These are phyloP conservation scores for Hylodesmum podocarpum DNA, from an alignment of 306 rosid species.

Conservation along the genomic window DNA sequence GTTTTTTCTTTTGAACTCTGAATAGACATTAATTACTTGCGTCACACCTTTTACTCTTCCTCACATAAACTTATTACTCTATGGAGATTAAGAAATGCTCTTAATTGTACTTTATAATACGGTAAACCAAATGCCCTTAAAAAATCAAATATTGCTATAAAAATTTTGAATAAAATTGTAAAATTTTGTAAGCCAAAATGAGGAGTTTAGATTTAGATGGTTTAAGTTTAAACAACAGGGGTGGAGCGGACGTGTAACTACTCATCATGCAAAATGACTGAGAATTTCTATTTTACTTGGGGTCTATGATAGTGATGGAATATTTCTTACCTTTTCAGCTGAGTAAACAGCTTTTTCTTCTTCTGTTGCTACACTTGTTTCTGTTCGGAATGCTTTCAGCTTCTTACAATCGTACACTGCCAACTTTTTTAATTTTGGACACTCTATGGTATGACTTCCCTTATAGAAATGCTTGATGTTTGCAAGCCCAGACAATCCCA, in stretches of 20 bases:
- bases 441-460: not conserved
- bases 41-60: too few species aligned
- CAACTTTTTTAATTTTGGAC: not conserved
- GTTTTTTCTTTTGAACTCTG: not conserved
- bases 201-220: too few species aligned
- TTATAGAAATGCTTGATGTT: not conserved
- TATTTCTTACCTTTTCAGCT: constrained; percentile 4
- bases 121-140: too few species aligned
- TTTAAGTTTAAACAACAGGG: too few species aligned
- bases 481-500: not conserved
- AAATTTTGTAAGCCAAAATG: too few species aligned
- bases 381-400: not conserved
- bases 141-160: too few species aligned
- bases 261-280: too few species aligned
- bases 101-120: too few species aligned
- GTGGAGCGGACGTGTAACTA: too few species aligned
- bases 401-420: not conserved
- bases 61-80: not conserved
- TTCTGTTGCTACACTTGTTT: too few species aligned
- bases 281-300: not conserved
- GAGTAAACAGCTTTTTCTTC: not conserved
- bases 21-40: too few species aligned
- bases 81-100: not conserved
- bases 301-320: not conserved
- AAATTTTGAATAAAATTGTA: too few species aligned